phyloP scores from a whole-genome alignment of 2,329 filamentous ascomycete species.

The Diaporthe australafricana region DNA sequence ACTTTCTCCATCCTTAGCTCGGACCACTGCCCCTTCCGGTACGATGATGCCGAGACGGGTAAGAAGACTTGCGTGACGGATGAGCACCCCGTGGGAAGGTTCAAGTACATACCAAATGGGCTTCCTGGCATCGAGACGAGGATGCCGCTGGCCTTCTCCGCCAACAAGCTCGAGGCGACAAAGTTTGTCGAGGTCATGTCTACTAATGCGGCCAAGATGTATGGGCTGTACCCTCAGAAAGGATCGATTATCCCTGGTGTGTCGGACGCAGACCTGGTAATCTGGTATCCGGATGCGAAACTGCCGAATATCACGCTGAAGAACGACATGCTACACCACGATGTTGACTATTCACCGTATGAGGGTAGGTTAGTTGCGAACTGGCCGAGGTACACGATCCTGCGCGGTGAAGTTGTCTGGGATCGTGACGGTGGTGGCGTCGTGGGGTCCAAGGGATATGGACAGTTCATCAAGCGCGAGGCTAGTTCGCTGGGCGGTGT shows the following conservation, averaged over 20 bases:
- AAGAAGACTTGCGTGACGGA: constrained; percentile 61
- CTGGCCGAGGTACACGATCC: constrained; percentile 70
- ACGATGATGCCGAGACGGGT: constrained; percentile 54
- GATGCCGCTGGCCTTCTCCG: constrained; percentile 57
- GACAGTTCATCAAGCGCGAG: constrained; percentile 59
- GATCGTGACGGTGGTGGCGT: constrained; percentile 62
- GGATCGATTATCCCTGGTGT: constrained; percentile 61
- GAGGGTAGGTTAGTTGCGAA: constrained; percentile 65
- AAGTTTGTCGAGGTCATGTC: constrained; percentile 66
- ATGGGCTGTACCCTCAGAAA: constrained; percentile 64
- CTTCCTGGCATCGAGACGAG: constrained; percentile 67
- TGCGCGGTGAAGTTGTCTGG: constrained; percentile 69
- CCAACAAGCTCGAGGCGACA: constrained; percentile 52
- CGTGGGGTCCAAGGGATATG: constrained; percentile 60
- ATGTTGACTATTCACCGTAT: constrained; percentile 72
- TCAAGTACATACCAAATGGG: constrained; percentile 69
- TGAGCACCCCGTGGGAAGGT: constrained; percentile 57
- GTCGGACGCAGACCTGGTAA: constrained; percentile 65
- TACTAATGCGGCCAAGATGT: constrained; percentile 67
- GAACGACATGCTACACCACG: constrained; percentile 68
- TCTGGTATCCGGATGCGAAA: constrained; percentile 64
- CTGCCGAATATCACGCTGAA: constrained; percentile 56
- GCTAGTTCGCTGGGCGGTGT: constrained; percentile 38
- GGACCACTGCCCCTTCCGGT: constrained; percentile 60
- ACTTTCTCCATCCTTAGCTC: constrained; percentile 64